A percentile compares a stretch with the other conserved stretches of the same genome.
These are phyloP conservation scores for Malus fusca DNA, from an alignment of 306 rosid species.

Conservation along the genomic window DNA sequence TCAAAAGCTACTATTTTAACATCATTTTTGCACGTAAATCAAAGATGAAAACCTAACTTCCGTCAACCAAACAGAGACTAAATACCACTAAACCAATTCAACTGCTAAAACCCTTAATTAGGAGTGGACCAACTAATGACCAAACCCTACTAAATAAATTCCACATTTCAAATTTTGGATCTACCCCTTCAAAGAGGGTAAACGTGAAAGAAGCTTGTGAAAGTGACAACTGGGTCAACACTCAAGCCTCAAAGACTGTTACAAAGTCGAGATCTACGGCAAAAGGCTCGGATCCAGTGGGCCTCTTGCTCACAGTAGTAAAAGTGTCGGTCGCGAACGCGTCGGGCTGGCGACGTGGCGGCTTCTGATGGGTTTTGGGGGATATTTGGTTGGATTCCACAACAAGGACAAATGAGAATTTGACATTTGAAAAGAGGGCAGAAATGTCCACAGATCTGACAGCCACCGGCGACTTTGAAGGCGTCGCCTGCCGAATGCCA, in stretches of 20 bases:
- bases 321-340: neutral
- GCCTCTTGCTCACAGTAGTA: neutral
- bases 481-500: neutral
- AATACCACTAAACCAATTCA: neutral
- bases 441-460: neutral
- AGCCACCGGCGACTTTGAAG: conserved; percentile 2
- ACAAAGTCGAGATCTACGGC: neutral
- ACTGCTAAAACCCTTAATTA: neutral
- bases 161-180: neutral
- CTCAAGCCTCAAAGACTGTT: neutral
- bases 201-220: neutral
- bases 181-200: neutral
- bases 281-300: neutral
- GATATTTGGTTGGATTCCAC: neutral
- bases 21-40: too few species aligned
- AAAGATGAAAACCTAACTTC: too few species aligned
- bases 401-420: neutral
- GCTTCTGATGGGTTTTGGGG: neutral
- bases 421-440: neutral
- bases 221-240: neutral
- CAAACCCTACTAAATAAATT: neutral
- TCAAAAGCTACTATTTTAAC: too few species aligned
- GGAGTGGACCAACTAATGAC: neutral
- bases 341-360: neutral
- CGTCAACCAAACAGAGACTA: neutral